phyloP scores from a whole-genome alignment of 2,329 filamentous ascomycete genomes.

The Fusarium piperis region DNA sequence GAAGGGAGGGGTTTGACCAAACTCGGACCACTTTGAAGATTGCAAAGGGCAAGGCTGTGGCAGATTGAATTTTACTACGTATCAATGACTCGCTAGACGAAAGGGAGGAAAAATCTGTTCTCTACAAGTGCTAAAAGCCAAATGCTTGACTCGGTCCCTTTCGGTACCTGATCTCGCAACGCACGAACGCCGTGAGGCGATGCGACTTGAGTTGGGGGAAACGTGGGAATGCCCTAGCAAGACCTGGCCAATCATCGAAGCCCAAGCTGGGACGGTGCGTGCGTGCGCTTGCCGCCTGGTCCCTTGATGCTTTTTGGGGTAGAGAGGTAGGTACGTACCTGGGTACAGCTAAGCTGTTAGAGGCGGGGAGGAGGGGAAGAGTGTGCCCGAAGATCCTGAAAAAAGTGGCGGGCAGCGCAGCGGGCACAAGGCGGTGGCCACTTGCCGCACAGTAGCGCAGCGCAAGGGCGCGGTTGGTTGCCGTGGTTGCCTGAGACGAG shows the following conservation, averaged over 20 bases:
- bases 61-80: neutral
- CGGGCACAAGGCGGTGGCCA: slow-evolving; percentile 26
- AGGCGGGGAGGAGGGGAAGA: neutral
- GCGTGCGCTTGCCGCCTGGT: slow-evolving; percentile 30
- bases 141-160: slow-evolving; percentile 27
- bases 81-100: slow-evolving; percentile 14
- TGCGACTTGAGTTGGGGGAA: slow-evolving; percentile 14
- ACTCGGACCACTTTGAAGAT: slow-evolving; percentile 4
- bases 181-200: slow-evolving; percentile 25
- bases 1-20: slow-evolving; percentile 12
- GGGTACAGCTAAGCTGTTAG: neutral
- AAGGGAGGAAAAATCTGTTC: slow-evolving; percentile 1
- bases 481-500: slow-evolving; percentile 15
- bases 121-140: neutral
- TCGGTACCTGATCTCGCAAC: slow-evolving; percentile 33
- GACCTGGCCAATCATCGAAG: slow-evolving; percentile 34
- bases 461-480: slow-evolving; percentile 21
- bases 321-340: slow-evolving; percentile 6
- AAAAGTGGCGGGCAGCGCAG: neutral
- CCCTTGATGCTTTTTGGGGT: slow-evolving; percentile 33
- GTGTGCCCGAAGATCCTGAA: slow-evolving; percentile 18
- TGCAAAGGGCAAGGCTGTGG: neutral
- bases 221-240: slow-evolving; percentile 40
- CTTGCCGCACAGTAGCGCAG: slow-evolving; percentile 22
- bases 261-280: slow-evolving; percentile 10